Evolutionary conservation across 306 rosid genomes (phyloP).

Genomic region (Vigna trinervia): DNA sequence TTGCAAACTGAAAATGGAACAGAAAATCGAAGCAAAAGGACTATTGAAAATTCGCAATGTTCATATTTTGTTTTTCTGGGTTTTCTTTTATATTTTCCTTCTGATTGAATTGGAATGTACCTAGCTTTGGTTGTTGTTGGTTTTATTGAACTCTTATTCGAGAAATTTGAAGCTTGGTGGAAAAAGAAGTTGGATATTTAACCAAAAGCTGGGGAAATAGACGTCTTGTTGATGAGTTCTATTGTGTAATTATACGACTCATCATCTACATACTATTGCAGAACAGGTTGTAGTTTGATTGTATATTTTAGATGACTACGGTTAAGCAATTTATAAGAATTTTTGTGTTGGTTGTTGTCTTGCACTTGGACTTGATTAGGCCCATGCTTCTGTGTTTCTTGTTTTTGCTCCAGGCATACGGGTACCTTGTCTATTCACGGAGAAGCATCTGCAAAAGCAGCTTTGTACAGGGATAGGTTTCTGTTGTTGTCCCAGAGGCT

Average conservation of each 20-base stretch:
- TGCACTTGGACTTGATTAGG: slow-evolving; percentile 32
- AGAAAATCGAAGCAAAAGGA: not conserved
- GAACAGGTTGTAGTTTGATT: slow-evolving; percentile 25
- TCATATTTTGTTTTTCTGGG: not conserved
- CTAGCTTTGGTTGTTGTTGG: slow-evolving; percentile 6
- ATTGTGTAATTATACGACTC: not conserved
- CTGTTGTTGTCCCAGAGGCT: slow-evolving; percentile 81
- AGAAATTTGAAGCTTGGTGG: not conserved
- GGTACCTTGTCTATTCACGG: slow-evolving; percentile 75
- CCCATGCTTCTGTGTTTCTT: slow-evolving; percentile 11
- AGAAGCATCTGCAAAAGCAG: slow-evolving; percentile 75
- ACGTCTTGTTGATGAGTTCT: not conserved
- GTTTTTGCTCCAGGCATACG: slow-evolving; percentile 57
- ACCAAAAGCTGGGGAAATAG: not conserved
- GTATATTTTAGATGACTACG: not conserved
- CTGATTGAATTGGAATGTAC: not conserved
- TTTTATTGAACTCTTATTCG: slow-evolving; percentile 4
- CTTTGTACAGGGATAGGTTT: slow-evolving; percentile 80
- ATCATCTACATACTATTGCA: not conserved
- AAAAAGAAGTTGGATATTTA: slow-evolving; percentile 6
- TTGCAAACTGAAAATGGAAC: not conserved
- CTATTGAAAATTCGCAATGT: not conserved
- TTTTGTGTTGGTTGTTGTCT: slow-evolving; percentile 14
- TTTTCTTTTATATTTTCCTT: not conserved
- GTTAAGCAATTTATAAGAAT: slow-evolving; percentile 22